Percentiles rank a stretch among this genome's conserved stretches.
Evolutionary conservation across 2,329 filamentous ascomycete genomes (phyloP).

Genomic region (Hymenoscyphus repandus): DNA sequence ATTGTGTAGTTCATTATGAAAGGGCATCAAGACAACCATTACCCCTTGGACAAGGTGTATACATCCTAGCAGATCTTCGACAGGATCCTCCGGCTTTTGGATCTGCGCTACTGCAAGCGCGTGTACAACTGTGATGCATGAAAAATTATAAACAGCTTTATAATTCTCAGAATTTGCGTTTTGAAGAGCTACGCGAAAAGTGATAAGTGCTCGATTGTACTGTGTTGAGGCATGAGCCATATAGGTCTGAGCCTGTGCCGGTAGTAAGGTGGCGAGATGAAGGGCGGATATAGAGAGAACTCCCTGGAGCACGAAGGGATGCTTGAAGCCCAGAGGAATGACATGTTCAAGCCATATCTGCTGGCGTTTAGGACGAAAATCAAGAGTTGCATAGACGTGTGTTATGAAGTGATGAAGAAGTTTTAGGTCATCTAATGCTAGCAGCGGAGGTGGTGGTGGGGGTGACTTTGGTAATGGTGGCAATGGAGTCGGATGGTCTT

Average conservation of each 20-base stretch:
- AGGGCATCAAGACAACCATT: background rate
- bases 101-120: background rate
- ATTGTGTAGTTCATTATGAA: background rate
- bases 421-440: background rate
- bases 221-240: background rate
- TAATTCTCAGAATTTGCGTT: background rate
- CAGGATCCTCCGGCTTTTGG: background rate
- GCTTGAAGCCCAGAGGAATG: constrained; percentile 1
- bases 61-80: background rate
- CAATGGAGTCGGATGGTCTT: background rate
- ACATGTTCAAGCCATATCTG: constrained; percentile 1
- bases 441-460: background rate
- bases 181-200: background rate
- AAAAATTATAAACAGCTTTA: background rate
- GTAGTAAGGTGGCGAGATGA: background rate
- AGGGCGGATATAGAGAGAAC: constrained; percentile 1
- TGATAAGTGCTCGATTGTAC: background rate
- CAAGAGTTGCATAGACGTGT: constrained; percentile 1
- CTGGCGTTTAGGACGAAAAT: background rate
- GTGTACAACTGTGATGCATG: background rate
- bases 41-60: background rate
- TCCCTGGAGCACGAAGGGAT: constrained; percentile 3
- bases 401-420: constrained; percentile 8
- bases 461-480: background rate
- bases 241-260: too few species aligned